phyloP scores from a whole-genome alignment of 75 land plant genomes.

The Pinus albicaulis region DNA sequence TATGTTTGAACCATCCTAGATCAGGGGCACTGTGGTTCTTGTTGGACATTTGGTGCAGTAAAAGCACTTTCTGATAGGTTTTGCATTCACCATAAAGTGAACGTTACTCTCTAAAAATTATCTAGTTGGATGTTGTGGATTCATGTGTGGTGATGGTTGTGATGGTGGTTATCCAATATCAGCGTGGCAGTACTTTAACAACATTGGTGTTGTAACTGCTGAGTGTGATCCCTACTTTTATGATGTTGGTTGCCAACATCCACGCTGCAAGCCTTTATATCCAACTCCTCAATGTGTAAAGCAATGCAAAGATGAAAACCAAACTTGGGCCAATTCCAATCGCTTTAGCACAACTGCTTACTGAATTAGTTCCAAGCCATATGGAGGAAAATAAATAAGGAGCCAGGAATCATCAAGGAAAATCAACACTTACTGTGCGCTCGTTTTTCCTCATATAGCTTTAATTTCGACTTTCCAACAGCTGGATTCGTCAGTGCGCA shows the following conservation, averaged over 20 bases:
- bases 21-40: conserved; percentile 99
- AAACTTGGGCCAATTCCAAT: conserved; percentile 23
- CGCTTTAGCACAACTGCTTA: conserved; percentile 37
- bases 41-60: conserved; percentile 99
- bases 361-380: conserved; percentile 18
- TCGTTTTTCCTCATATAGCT: too few relatives aligned
- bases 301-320: conserved; percentile 35
- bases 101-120: conserved; percentile 84
- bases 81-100: conserved; percentile 84
- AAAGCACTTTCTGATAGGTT: conserved; percentile 93
- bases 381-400: too few relatives aligned
- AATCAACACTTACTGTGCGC: too few relatives aligned
- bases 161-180: conserved; percentile 83
- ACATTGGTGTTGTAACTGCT: conserved; percentile 87
- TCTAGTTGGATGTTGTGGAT: conserved; percentile 91
- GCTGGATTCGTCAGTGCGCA: too few relatives aligned
- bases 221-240: conserved; percentile 59
- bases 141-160: conserved; percentile 92
- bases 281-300: conserved; percentile 43
- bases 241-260: conserved; percentile 31
- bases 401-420: too few relatives aligned
- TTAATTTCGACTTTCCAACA: too few relatives aligned
- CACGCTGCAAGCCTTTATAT: conserved; percentile 38
- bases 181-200: conserved; percentile 92
- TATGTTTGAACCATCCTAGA: too few relatives aligned